A percentile compares a stretch with the other conserved stretches of the same genome.
These are phyloP conservation scores for Aquilaria malaccensis DNA, from an alignment of 345 rosid genomes.

Conservation along the genomic window DNA sequence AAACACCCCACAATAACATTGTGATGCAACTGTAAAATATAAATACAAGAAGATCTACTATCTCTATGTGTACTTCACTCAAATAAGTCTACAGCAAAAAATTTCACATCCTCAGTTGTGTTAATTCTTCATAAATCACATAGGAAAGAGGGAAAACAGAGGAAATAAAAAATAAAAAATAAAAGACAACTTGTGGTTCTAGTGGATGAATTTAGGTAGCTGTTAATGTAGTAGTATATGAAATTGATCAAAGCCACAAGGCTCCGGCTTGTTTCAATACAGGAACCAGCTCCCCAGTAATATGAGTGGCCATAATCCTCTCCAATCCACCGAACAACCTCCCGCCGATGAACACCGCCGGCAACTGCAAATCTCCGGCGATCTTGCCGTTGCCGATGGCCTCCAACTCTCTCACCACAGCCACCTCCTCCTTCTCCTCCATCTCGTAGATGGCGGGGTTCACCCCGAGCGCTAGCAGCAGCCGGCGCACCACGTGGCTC, in stretches of 20 bases:
- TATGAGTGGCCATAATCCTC: constrained; percentile 89
- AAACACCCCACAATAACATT: too few species aligned
- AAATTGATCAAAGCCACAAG: constrained; percentile 63
- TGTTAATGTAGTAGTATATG: too few species aligned
- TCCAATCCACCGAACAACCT: constrained; percentile 86
- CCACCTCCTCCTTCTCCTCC: constrained; percentile 47
- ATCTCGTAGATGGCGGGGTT: constrained; percentile 73
- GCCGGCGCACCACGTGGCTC: constrained; percentile 77
- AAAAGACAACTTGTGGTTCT: neutral
- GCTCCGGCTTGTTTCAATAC: constrained; percentile 86
- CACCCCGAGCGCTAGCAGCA: constrained; percentile 72
- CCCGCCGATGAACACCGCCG: constrained; percentile 86
- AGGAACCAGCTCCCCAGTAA: constrained; percentile 76
- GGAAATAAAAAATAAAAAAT: neutral
- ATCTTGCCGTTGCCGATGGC: constrained; percentile 11
- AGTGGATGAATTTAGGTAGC: neutral
- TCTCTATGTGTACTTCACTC: constrained; percentile 1
- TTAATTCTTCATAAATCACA: neutral
- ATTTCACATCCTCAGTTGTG: constrained; percentile 7
- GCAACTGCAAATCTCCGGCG: constrained; percentile 37
- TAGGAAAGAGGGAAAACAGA: neutral
- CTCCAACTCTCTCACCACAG: constrained; percentile 31
- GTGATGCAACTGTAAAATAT: too few species aligned
- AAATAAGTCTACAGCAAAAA: neutral
- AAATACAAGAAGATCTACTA: neutral